Evolutionary conservation across 371 early-diverging fungal species (phyloP).

Genomic region (Dipsacomyces acuminosporus): DNA sequence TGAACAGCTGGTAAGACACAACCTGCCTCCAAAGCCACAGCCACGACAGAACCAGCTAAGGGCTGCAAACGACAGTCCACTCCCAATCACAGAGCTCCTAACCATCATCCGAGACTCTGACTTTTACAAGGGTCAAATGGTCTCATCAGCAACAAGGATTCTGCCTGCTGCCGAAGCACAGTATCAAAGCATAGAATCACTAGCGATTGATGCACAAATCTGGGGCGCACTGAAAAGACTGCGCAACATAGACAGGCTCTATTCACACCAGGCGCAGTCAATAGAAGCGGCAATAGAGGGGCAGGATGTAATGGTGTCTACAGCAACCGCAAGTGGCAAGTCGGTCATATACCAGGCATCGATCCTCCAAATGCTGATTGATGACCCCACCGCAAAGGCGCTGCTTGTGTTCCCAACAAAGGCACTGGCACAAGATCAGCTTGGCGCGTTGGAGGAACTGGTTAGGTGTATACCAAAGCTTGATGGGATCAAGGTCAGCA

Average conservation of each 20-base stretch:
- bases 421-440: slow-evolving; percentile 79
- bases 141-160: neutral
- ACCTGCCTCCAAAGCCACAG: no score
- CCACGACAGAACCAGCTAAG: neutral
- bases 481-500: slow-evolving; percentile 13
- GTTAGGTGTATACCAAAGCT: slow-evolving; percentile 38
- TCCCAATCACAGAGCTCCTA: neutral
- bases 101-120: neutral
- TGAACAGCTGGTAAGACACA: no score
- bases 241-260: slow-evolving; percentile 51
- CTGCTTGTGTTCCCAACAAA: slow-evolving; percentile 70
- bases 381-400: slow-evolving; percentile 44
- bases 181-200: neutral
- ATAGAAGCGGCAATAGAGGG: slow-evolving; percentile 50
- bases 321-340: slow-evolving; percentile 76
- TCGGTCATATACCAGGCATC: slow-evolving; percentile 73
- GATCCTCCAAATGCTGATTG: slow-evolving; percentile 53
- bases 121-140: slow-evolving; percentile 7
- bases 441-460: slow-evolving; percentile 48
- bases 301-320: slow-evolving; percentile 59
- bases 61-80: neutral
- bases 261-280: slow-evolving; percentile 66
- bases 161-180: slow-evolving; percentile 1
- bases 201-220: neutral
- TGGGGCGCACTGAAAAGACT: slow-evolving; percentile 33